Conservation (phyloP, 257 asterid genomes). For the Solanum bulbocastanum region DNA sequence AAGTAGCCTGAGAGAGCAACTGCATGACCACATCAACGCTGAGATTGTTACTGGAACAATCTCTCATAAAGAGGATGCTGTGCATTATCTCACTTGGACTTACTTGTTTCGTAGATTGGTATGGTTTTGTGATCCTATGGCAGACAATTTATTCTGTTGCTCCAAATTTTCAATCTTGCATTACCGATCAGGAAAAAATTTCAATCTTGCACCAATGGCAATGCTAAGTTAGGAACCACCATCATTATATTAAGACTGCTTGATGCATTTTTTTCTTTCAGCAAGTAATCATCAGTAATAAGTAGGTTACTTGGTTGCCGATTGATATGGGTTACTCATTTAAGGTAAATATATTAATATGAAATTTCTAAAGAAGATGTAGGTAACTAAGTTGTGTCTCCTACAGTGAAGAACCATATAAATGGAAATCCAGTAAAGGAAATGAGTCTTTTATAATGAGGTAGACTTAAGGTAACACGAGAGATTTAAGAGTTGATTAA, state of each 20-base stretch:
- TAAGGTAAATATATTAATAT: not conserved
- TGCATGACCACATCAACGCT: constrained; percentile 95
- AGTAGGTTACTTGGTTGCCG: not conserved
- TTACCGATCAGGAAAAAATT: not conserved
- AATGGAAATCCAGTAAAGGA: not conserved
- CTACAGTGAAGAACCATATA: not conserved
- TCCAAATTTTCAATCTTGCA: not conserved
- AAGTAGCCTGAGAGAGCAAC: constrained; percentile 93
- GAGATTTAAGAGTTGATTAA: not conserved
- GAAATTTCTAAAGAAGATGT: not conserved
- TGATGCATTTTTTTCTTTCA: not conserved
- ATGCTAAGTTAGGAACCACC: not conserved
- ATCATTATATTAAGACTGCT: not conserved
- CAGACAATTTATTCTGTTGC: not conserved
- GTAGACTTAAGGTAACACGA: not conserved
- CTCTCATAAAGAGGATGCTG: constrained; percentile 81
- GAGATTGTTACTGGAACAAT: constrained; percentile 97
- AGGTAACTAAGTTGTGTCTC: not conserved
- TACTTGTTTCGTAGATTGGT: constrained; percentile 96
- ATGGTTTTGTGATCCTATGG: constrained; percentile 12
- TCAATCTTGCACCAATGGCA: not conserved
- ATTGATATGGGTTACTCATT: not conserved
- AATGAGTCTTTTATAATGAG: not conserved
- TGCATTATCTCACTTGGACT: constrained; percentile 99
- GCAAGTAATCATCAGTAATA: not conserved